Percentiles rank a stretch among this genome's conserved stretches.
Conservation (phyloP, 2,329 filamentous ascomycete species). For the Diaporthe caulivora region DNA sequence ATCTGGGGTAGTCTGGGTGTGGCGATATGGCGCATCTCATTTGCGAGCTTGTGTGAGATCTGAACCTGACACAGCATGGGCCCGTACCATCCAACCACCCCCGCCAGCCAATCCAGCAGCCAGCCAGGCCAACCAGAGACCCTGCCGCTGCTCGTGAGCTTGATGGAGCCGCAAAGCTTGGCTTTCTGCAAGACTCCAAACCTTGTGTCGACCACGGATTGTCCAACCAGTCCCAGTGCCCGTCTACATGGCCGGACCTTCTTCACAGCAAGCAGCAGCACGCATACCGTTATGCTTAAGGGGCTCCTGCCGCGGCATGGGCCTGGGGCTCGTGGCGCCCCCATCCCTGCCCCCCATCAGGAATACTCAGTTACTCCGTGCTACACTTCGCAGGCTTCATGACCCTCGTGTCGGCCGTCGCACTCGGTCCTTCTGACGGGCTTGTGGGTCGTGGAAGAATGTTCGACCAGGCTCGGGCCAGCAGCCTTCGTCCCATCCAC, state of each 20-base stretch:
- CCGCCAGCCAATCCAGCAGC: not conserved
- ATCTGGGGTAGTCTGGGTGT: not conserved
- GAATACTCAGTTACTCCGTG: not conserved
- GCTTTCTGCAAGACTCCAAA: not conserved
- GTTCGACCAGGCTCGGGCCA: not conserved
- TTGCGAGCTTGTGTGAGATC: conserved; percentile 13
- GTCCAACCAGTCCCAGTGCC: not conserved
- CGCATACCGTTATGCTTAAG: conserved; percentile 3
- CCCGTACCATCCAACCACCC: conserved; percentile 1
- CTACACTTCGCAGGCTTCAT: not conserved
- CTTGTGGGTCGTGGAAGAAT: conserved; percentile 20
- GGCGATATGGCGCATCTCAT: not conserved
- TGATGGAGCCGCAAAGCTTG: conserved; percentile 28
- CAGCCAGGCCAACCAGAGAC: not conserved
- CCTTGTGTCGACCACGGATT: conserved; percentile 6
- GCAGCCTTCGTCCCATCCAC: conserved; percentile 12
- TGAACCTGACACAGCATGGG: conserved; percentile 14
- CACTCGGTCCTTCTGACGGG: conserved; percentile 13
- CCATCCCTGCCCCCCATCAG: not conserved
- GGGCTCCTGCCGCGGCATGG: conserved; percentile 8
- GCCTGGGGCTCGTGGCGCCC: not conserved
- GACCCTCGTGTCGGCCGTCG: conserved; percentile 1
- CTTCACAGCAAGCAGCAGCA: not conserved
- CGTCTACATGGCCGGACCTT: not conserved
- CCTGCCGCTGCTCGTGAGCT: conserved; percentile 4